Conservation (phyloP, 306 rosid genomes). For the Carpinus fangiana region DNA sequence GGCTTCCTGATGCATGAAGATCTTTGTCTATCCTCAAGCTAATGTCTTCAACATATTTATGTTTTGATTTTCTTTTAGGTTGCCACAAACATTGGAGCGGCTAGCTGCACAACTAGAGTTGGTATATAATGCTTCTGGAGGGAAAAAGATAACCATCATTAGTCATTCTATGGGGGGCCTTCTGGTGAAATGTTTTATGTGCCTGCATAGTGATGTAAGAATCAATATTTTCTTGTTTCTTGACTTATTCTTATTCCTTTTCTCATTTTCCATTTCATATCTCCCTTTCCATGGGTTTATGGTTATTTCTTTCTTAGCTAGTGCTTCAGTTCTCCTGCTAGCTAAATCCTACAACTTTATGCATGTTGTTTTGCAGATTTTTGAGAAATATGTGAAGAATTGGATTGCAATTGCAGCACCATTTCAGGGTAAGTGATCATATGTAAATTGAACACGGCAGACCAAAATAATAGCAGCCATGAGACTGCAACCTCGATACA, state of each 20-base stretch:
- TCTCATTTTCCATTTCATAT: constrained; percentile 18
- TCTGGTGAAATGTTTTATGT: constrained; percentile 94
- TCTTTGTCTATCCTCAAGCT: background rate
- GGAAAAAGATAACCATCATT: constrained; percentile 80
- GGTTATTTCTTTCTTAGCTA: constrained; percentile 1
- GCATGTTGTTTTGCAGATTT: constrained; percentile 58
- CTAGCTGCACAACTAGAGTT: constrained; percentile 71
- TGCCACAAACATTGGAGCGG: constrained; percentile 80
- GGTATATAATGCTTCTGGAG: constrained; percentile 78
- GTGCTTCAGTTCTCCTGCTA: constrained; percentile 13
- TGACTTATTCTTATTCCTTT: constrained; percentile 22
- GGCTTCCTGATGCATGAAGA: constrained; percentile 1
- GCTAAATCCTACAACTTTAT: constrained; percentile 14
- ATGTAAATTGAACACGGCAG: constrained; percentile 1
- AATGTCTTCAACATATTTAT: constrained; percentile 1
- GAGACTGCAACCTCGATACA: constrained; percentile 12
- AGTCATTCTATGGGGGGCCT: constrained; percentile 99
- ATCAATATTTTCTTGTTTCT: constrained; percentile 16
- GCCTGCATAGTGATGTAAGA: constrained; percentile 71
- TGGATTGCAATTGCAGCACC: constrained; percentile 97
- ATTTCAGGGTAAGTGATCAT: constrained; percentile 72
- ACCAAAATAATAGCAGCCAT: constrained; percentile 6
- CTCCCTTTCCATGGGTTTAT: constrained; percentile 19
- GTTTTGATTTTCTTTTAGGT: constrained; percentile 45
- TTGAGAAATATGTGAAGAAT: constrained; percentile 94